Evolutionary conservation across 495 filamentous ascomycete species (phyloP).

Genomic region (Cercophora newfieldiana): DNA sequence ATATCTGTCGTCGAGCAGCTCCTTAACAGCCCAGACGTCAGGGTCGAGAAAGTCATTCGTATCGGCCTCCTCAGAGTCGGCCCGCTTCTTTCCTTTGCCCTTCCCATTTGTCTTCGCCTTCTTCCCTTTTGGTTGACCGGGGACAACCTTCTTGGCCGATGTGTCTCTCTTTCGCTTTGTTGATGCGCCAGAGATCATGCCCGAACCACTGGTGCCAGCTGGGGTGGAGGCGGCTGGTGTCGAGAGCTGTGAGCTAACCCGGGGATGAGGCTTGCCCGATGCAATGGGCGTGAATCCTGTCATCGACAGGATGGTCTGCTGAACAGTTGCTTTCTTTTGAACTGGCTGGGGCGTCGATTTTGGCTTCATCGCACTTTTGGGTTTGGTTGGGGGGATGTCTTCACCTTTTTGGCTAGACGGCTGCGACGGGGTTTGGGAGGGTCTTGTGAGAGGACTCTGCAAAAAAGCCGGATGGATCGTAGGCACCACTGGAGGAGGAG

Average conservation of each 20-base stretch:
- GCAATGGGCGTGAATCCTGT: conserved; percentile 1
- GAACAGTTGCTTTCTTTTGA: background rate
- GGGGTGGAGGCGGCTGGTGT: background rate
- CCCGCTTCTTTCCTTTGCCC: background rate
- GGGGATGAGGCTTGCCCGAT: background rate
- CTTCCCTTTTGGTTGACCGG: background rate
- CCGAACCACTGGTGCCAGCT: background rate
- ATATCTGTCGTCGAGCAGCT: conserved; percentile 37
- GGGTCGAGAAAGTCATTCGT: background rate
- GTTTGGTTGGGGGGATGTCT: background rate
- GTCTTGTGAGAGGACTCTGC: background rate
- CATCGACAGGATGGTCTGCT: background rate
- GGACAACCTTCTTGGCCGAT: background rate
- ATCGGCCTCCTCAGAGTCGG: background rate
- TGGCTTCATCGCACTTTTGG: background rate
- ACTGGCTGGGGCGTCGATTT: background rate
- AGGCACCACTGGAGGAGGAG: background rate
- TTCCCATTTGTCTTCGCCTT: background rate
- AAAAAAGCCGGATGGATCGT: background rate
- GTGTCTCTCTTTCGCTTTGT: background rate
- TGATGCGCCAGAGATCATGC: background rate
- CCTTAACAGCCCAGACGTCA: conserved; percentile 39
- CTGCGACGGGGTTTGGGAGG: too few relatives aligned
- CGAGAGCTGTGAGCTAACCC: background rate
- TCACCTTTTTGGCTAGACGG: too few relatives aligned